Percentiles rank a stretch among this genome's conserved stretches.
These are phyloP conservation scores for Rhodotorula mucilaginosa DNA, from an alignment of 1,284 basidiomycete genomes.

Conservation along the genomic window DNA sequence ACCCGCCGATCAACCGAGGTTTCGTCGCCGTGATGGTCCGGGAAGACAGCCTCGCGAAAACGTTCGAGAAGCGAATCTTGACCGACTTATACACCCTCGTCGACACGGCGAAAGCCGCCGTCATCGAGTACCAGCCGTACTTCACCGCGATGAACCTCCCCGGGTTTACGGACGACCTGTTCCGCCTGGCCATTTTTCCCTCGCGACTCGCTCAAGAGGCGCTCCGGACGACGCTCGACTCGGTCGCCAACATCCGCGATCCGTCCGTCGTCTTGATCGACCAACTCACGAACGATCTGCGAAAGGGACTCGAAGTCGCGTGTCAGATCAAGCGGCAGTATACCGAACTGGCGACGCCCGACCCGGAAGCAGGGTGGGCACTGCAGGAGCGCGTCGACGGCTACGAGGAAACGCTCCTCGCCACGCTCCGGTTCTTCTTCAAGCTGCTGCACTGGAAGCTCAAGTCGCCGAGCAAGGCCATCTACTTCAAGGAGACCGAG, in stretches of 20 bases:
- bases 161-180: constrained; percentile 87
- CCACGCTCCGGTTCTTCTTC: constrained; percentile 88
- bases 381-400: constrained; percentile 64
- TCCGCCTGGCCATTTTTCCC: constrained; percentile 90
- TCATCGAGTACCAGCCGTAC: constrained; percentile 70
- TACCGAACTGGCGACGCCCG: constrained; percentile 77
- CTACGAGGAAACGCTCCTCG: constrained; percentile 85
- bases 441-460: constrained; percentile 92
- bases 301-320: constrained; percentile 86
- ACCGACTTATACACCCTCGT: constrained; percentile 82
- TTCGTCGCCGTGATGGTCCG: constrained; percentile 95
- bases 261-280: constrained; percentile 89
- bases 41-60: constrained; percentile 89
- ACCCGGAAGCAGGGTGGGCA: constrained; percentile 82
- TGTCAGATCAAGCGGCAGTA: constrained; percentile 95
- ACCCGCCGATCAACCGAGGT: constrained; percentile 21
- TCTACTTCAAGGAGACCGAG: constrained; percentile 97
- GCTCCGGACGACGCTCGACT: constrained; percentile 82
- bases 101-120: constrained; percentile 79
- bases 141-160: constrained; percentile 86
- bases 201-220: constrained; percentile 90
- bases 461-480: constrained; percentile 84
- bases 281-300: constrained; percentile 91
- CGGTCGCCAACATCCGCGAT: constrained; percentile 83
- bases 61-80: constrained; percentile 90